Conservation (phyloP, 2,329 filamentous ascomycete species). For the Madurella fahalii region DNA sequence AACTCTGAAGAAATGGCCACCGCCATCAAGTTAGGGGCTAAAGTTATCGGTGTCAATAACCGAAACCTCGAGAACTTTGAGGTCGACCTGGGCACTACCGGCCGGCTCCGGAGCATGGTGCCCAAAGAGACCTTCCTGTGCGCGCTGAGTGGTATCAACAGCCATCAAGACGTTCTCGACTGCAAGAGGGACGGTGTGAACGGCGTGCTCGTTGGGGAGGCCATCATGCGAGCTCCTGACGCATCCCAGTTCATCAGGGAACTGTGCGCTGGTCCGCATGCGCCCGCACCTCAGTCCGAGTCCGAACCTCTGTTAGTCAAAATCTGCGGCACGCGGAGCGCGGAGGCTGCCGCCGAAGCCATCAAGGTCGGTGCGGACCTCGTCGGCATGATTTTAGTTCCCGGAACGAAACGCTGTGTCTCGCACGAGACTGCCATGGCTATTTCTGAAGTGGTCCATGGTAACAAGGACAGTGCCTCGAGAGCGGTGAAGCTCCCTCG, state of each 20-base stretch:
- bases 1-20: conserved; percentile 88
- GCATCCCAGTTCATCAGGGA: conserved; percentile 78
- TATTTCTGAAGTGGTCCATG: conserved; percentile 76
- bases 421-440: conserved; percentile 70
- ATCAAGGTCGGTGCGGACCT: conserved; percentile 85
- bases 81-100: conserved; percentile 90
- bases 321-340: conserved; percentile 86
- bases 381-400: conserved; percentile 87
- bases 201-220: conserved; percentile 90
- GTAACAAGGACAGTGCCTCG: conserved; percentile 29
- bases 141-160: conserved; percentile 90
- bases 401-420: conserved; percentile 75
- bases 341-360: conserved; percentile 74
- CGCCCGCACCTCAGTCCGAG: conserved; percentile 33
- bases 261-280: conserved; percentile 62
- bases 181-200: conserved; percentile 88
- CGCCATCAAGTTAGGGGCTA: conserved; percentile 79
- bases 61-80: conserved; percentile 94
- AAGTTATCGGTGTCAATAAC: conserved; percentile 97
- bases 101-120: conserved; percentile 80
- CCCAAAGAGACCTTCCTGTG: conserved; percentile 83
- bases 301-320: conserved; percentile 67
- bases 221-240: conserved; percentile 87
- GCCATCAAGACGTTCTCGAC: conserved; percentile 78
- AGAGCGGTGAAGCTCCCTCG: conserved; percentile 28